Conservation (phyloP, 306 rosid genomes). For the Malus sylvestris region DNA sequence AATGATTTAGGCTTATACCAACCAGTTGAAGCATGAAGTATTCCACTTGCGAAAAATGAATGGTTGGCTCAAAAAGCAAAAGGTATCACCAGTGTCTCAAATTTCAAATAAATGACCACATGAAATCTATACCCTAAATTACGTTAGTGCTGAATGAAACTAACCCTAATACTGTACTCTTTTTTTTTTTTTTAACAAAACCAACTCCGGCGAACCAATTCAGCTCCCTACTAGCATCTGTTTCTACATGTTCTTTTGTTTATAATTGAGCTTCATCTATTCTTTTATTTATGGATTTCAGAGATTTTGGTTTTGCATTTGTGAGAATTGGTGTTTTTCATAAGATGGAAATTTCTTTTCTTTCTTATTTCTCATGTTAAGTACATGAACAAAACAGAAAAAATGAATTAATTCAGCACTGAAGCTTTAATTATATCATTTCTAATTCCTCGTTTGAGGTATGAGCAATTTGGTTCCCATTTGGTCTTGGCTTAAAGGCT, state of each 20-base stretch:
- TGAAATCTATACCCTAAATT: background rate
- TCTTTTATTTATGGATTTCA: background rate
- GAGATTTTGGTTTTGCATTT: background rate
- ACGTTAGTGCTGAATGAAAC: background rate
- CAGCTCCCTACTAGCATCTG: constrained; percentile 12
- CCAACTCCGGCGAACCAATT: constrained; percentile 30
- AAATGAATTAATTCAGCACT: background rate
- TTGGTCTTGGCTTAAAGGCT: background rate
- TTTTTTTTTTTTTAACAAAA: no score
- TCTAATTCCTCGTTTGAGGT: no score
- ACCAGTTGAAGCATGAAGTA: constrained; percentile 32
- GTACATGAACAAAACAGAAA: background rate
- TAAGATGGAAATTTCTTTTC: background rate
- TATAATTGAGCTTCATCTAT: background rate
- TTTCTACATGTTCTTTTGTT: background rate
- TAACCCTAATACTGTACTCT: background rate
- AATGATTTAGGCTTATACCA: constrained; percentile 42
- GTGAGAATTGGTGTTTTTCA: background rate
- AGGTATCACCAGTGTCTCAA: constrained; percentile 31
- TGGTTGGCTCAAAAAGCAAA: constrained; percentile 26
- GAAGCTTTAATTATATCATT: no score
- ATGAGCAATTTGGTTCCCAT: background rate
- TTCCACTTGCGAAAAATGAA: constrained; percentile 25
- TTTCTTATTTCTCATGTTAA: background rate
- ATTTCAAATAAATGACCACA: background rate